Evolutionary conservation across 208 protist genomes (phyloP), one percentile per base, ranked within the genome.

Genomic region (Crithidia fasciculata): DNA sequence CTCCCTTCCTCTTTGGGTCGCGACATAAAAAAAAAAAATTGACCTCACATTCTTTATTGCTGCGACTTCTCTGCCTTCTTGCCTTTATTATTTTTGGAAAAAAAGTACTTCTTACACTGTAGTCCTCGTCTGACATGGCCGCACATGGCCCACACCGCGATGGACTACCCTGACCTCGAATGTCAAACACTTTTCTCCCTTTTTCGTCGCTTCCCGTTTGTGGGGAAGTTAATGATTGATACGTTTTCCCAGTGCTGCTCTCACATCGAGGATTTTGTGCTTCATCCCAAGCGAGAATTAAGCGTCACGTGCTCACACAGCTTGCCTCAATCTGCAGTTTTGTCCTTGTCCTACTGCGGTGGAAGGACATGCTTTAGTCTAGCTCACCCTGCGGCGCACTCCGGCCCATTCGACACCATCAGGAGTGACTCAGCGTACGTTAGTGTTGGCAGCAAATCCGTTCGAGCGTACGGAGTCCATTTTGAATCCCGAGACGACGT

Each of bases 401-500:
- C 0, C 6, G n/a, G 28, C 2, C 60, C 18, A 7, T 68, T 61
- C 36, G 52, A 44, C 8, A n/a, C 41, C 0, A 8, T 44, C 0
- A 10, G 36, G 16, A 66, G 8, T n/a, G 69, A 74, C 18, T 56
- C 45, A 37, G 52, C 37, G 0, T 74, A 74, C 10, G 52, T 52
- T 28, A 68, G 18, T 15, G 43, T 67, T 3, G 50, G 55, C 7
- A 28, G 43, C 5, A 52, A 44, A 4, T 10, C 13, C 39, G 13
- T 74, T 9, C 19, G 57, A 15, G 41, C 49, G 0, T 68, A 74
- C 52, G 69, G 69, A 7, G 36, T 62, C 18, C 69, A 62, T 43
- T 54, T 74, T n/a, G 69, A 74, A 61, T 68, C 69, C n/a, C 69
- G 69, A 7, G 52, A 68, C 13, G 69, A 74, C 12, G 69, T 74